A percentile compares a stretch with the other conserved stretches of the same genome.
Evolutionary conservation across 1,284 basidiomycete genomes (phyloP).

Genomic region (Ceratobasidium sp.): DNA sequence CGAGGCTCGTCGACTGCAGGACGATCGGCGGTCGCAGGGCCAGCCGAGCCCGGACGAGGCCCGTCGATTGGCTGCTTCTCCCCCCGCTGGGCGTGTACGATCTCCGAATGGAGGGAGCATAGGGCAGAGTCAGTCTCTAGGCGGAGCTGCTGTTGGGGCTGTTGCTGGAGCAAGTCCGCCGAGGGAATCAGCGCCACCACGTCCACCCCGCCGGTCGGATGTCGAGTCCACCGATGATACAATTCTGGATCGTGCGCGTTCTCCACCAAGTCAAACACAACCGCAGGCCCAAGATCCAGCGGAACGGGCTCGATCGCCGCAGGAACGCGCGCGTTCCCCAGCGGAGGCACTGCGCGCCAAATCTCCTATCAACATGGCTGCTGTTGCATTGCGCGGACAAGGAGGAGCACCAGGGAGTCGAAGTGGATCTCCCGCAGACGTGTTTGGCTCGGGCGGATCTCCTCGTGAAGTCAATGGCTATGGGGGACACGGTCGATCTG

Average conservation of each 20-base stretch:
- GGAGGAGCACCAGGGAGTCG: slow-evolving; percentile 5
- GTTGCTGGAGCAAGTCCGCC: too few species aligned
- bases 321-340: slow-evolving; percentile 26
- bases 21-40: too few species aligned
- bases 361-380: slow-evolving; percentile 32
- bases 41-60: too few species aligned
- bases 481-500: slow-evolving; percentile 8
- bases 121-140: too few species aligned
- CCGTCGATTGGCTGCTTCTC: too few species aligned
- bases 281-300: neutral
- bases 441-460: neutral
- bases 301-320: neutral
- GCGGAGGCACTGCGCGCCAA: neutral
- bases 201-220: slow-evolving; percentile 31
- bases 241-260: neutral
- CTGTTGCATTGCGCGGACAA: slow-evolving; percentile 24
- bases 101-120: too few species aligned
- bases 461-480: neutral
- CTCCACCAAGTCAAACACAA: neutral
- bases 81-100: too few species aligned
- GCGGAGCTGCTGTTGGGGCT: too few species aligned
- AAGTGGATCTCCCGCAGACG: slow-evolving; percentile 28
- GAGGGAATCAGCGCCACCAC: slow-evolving; percentile 8
- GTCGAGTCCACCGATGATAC: slow-evolving; percentile 9
- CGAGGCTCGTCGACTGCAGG: neutral